Base-by-base conservation (phyloP, 2,329 filamentous ascomycete species). In the Colletotrichum kahawae region DNA sequence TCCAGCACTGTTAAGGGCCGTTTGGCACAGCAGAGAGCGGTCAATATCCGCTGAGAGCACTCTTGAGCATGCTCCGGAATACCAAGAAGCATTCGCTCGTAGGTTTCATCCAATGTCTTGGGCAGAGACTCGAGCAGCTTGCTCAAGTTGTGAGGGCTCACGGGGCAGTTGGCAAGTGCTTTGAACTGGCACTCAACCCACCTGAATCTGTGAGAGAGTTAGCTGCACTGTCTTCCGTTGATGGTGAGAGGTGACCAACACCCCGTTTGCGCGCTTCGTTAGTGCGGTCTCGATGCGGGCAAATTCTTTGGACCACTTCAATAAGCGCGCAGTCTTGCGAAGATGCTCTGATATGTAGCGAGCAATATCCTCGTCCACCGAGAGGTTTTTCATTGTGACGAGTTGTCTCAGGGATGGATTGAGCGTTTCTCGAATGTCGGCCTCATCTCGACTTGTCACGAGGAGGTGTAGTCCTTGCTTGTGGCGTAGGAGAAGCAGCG, bases 381-480 rank as follows among this genome's bases (percentile, higher is more conserved):
- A 21, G 4, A 18, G 16, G 33, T 38, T 67, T 27, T 59, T 36
- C 51, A 67, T 36, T 24, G 21, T 16, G n/a, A 67, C 16, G 4
- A 5, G 76, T 16, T 82, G 74, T 8, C 79, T 74, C 4, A 24
- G 29, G 2, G 24, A 2, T 51, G 62, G 77, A 1, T 70, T 38
- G 1, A 83, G 67, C 4, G 63, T 71, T 2, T 80, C 76, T 7
- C 78, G 69, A 38, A 85, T 85, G 36, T 83, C 81, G 10, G 74
- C 31, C 60, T 82, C 78, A 36, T 83, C 79, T 4, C 84, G 79
- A 76, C 84, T 85, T 8, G 82, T 83, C 3, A 82, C 81, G 2
- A 84, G 57, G 12, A 84, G 69, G 68, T 83, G 81, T 3, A 83
- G 67, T 2, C 77, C 71, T 34, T 68, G 72, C 48, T 80, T 77